These are phyloP conservation scores for Peniophora sp. DNA, from an alignment of 1,284 basidiomycete genomes.

Conservation along the genomic window DNA sequence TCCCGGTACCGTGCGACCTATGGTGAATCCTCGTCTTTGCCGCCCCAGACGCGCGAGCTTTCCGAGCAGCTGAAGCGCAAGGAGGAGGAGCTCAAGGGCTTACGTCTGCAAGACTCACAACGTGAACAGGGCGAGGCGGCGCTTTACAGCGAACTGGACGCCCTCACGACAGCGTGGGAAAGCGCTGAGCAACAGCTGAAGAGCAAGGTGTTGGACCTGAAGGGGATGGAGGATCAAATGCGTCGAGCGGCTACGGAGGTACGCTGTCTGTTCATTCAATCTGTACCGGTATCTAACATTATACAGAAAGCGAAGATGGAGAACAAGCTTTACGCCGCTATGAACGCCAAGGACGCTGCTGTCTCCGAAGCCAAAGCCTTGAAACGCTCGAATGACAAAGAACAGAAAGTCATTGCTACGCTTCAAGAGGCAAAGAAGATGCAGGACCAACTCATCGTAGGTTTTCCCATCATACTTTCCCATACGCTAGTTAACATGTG, in stretches of 20 bases:
- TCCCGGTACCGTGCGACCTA: slow-evolving; percentile 55
- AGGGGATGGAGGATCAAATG: slow-evolving; percentile 71
- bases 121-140: slow-evolving; percentile 64
- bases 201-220: slow-evolving; percentile 79
- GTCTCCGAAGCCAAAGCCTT: background rate
- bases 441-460: slow-evolving; percentile 2
- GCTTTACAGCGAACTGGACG: slow-evolving; percentile 82
- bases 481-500: background rate
- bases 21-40: slow-evolving; percentile 40
- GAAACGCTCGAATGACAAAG: background rate
- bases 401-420: background rate
- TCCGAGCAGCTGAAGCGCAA: slow-evolving; percentile 51
- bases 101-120: slow-evolving; percentile 51
- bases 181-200: slow-evolving; percentile 77
- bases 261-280: slow-evolving; percentile 13
- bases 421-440: slow-evolving; percentile 7
- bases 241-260: slow-evolving; percentile 61
- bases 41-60: slow-evolving; percentile 44
- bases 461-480: background rate
- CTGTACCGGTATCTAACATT: background rate
- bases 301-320: background rate
- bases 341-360: background rate
- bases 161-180: slow-evolving; percentile 84
- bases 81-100: slow-evolving; percentile 51
- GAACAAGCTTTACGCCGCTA: slow-evolving; percentile 1